These are phyloP conservation scores for Daldinia concentrica DNA, from an alignment of 495 filamentous ascomycete genomes.

Conservation along the genomic window DNA sequence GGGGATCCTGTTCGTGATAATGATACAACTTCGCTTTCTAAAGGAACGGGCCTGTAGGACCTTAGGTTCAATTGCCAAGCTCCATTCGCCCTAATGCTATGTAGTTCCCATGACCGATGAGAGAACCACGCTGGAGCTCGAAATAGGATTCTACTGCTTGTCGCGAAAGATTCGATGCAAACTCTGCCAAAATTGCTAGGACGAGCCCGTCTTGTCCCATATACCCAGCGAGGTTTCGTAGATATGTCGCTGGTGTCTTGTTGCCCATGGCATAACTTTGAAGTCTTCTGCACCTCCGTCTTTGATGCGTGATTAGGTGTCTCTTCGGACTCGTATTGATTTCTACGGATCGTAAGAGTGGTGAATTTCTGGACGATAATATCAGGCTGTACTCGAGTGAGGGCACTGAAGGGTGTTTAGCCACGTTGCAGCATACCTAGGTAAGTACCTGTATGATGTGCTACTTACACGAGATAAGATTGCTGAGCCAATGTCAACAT, in stretches of 20 bases:
- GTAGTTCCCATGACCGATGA: conserved; percentile 25
- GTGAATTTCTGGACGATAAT: conserved; percentile 37
- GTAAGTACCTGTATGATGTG: not conserved
- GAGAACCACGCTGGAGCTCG: conserved; percentile 19
- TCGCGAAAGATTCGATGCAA: not conserved
- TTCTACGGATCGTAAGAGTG: not conserved
- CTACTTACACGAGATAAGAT: conserved; percentile 40
- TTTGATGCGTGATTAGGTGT: not conserved
- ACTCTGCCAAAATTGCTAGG: conserved; percentile 14
- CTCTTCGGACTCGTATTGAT: not conserved
- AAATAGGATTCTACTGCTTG: not conserved
- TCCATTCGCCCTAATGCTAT: conserved; percentile 26
- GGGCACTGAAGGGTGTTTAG: conserved; percentile 29
- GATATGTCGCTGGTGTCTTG: not conserved
- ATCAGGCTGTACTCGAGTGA: conserved; percentile 37
- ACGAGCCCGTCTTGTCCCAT: not conserved
- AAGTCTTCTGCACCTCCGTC: not conserved
- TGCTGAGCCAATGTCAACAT: conserved; percentile 37
- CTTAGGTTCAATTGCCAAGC: conserved; percentile 27
- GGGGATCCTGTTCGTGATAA: not conserved
- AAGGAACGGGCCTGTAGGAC: conserved; percentile 8
- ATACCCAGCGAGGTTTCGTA: not conserved
- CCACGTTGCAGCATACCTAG: not conserved
- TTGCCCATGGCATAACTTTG: not conserved
- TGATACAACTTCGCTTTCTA: not conserved